Percentiles rank a stretch among this genome's conserved stretches.
Conservation (phyloP, 2,329 filamentous ascomycete species). For the Coleophoma crateriformis region DNA sequence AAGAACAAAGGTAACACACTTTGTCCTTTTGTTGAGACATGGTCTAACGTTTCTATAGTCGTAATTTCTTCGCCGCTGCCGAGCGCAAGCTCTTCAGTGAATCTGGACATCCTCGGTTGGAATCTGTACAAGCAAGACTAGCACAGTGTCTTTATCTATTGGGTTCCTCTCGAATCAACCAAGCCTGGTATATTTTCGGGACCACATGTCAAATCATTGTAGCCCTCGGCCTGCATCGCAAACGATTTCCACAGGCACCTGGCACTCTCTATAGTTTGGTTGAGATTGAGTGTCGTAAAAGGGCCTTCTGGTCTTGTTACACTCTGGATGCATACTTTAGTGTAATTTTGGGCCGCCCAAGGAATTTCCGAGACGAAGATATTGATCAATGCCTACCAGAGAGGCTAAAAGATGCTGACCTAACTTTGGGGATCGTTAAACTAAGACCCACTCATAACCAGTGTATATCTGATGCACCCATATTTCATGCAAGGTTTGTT, state of each 20-base stretch:
- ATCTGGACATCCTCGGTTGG: conserved; percentile 45
- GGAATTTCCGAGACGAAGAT: conserved; percentile 57
- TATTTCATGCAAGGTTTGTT: conserved; percentile 32
- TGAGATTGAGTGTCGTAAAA: conserved; percentile 44
- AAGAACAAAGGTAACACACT: not conserved
- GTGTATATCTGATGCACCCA: conserved; percentile 23
- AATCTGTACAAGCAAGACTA: conserved; percentile 51
- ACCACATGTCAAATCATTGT: conserved; percentile 47
- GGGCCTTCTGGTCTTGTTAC: conserved; percentile 59
- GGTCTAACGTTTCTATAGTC: not conserved
- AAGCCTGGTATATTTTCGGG: conserved; percentile 56
- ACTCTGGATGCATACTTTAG: conserved; percentile 58
- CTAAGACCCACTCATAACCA: not conserved
- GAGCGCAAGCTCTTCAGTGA: conserved; percentile 38
- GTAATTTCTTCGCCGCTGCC: conserved; percentile 22
- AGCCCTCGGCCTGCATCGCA: conserved; percentile 37
- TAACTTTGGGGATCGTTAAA: conserved; percentile 27
- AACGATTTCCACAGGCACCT: conserved; percentile 26
- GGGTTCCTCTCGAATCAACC: conserved; percentile 52
- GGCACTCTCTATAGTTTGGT: not conserved
- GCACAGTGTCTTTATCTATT: conserved; percentile 54
- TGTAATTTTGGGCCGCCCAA: conserved; percentile 55
- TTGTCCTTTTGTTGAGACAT: no score
- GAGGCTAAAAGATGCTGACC: conserved; percentile 48
- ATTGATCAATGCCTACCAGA: conserved; percentile 57